These are phyloP conservation scores for Malus sieversii DNA, from an alignment of 306 rosid genomes.

Conservation along the genomic window DNA sequence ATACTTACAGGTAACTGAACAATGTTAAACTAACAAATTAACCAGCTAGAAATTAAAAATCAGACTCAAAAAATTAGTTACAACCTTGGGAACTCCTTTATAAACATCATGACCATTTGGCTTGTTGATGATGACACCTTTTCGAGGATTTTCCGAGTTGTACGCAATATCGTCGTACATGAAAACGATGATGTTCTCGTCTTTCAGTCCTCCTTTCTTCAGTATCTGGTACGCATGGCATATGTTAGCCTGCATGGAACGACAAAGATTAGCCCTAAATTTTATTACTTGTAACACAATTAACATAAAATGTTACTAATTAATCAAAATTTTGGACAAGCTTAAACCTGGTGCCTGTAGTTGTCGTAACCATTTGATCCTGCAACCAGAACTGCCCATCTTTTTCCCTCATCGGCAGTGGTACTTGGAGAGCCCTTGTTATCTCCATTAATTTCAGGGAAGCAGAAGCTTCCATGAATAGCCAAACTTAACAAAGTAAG, in stretches of 20 bases:
- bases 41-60: background rate
- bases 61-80: too few species aligned
- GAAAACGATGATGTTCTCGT: too few species aligned
- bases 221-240: conserved; percentile 49
- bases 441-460: background rate
- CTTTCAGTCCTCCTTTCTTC: too few species aligned
- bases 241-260: conserved; percentile 34
- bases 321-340: background rate
- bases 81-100: conserved; percentile 47
- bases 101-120: conserved; percentile 36
- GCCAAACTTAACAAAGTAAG: background rate
- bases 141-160: conserved; percentile 26
- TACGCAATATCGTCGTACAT: conserved; percentile 43
- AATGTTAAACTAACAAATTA: background rate
- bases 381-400: conserved; percentile 49
- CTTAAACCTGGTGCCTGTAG: conserved; percentile 42
- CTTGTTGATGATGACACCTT: conserved; percentile 44
- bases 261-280: background rate
- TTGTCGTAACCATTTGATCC: conserved; percentile 31
- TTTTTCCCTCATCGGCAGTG: conserved; percentile 14
- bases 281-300: background rate
- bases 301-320: background rate
- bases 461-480: background rate
- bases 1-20: too few species aligned
- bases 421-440: background rate